phyloP scores from a whole-genome alignment of 345 rosid genomes.

The Corymbia maculata region DNA sequence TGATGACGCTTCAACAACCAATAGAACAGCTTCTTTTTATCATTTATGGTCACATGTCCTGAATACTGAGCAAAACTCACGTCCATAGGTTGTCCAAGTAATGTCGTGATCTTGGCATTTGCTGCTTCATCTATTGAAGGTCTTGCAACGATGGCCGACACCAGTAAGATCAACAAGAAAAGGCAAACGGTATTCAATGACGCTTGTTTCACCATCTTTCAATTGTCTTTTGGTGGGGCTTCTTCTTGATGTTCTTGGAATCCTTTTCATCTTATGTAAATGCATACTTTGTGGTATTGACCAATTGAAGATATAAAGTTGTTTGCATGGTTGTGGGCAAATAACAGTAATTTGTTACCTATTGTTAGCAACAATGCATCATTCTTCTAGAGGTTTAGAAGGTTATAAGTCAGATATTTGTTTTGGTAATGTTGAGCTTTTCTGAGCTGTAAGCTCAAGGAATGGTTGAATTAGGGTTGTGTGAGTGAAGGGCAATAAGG shows the following conservation, averaged over 20 bases:
- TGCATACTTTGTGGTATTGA: neutral
- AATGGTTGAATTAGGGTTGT: neutral
- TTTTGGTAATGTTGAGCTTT: neutral
- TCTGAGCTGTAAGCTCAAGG: neutral
- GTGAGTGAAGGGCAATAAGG: neutral
- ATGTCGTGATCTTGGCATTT: neutral
- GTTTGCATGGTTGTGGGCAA: neutral
- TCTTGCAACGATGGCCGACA: neutral
- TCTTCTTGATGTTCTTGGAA: neutral
- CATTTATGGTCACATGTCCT: neutral
- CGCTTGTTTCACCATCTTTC: neutral
- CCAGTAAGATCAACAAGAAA: neutral
- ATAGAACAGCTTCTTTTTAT: neutral
- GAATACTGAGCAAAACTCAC: neutral
- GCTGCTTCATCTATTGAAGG: neutral
- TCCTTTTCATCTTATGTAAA: neutral
- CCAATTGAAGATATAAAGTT: neutral
- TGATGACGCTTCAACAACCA: neutral
- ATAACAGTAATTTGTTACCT: neutral
- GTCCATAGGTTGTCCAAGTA: neutral
- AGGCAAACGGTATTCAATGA: neutral
- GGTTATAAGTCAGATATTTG: neutral
- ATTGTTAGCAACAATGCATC: neutral
- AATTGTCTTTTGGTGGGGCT: neutral
- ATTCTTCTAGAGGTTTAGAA: neutral